These are phyloP conservation scores for Tritrichomonas musculus DNA, from an alignment of 208 protist genomes.

Conservation along the genomic window DNA sequence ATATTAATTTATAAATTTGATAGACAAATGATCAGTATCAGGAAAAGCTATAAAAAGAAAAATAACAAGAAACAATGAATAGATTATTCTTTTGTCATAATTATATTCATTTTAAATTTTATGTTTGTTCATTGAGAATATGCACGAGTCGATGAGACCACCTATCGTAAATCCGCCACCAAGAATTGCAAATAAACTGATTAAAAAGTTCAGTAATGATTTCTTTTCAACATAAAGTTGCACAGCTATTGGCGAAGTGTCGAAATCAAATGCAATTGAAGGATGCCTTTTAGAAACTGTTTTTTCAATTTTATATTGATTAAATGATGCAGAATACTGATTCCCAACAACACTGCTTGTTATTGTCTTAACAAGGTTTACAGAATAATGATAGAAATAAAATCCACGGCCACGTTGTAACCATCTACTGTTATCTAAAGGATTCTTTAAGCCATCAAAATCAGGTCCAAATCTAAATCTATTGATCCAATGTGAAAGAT, in stretches of 20 bases:
- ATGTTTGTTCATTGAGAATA: constrained; percentile 40
- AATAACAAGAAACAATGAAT: too few species aligned
- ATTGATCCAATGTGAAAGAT: constrained; percentile 53
- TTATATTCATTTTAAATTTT: too few species aligned
- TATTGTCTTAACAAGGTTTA: constrained; percentile 65
- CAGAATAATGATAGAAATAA: constrained; percentile 59
- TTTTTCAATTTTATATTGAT: not conserved
- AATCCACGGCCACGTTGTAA: not conserved
- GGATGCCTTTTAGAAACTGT: constrained; percentile 43
- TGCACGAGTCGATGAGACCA: constrained; percentile 56
- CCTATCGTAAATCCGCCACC: constrained; percentile 77
- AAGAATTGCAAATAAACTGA: constrained; percentile 76
- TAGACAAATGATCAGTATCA: too few species aligned
- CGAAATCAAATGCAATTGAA: constrained; percentile 71
- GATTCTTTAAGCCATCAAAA: constrained; percentile 61
- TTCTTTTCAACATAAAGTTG: constrained; percentile 58
- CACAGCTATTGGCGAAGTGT: constrained; percentile 74
- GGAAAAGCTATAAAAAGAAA: too few species aligned
- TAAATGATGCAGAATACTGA: constrained; percentile 57
- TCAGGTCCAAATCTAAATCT: constrained; percentile 60
- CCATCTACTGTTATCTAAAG: constrained; percentile 47
- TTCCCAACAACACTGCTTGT: constrained; percentile 51
- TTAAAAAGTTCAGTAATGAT: constrained; percentile 74
- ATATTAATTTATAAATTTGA: too few species aligned
- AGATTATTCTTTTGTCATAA: too few species aligned